phyloP scores from a whole-genome alignment of 495 filamentous ascomycete species.

The Annulohypoxylon nitens region DNA sequence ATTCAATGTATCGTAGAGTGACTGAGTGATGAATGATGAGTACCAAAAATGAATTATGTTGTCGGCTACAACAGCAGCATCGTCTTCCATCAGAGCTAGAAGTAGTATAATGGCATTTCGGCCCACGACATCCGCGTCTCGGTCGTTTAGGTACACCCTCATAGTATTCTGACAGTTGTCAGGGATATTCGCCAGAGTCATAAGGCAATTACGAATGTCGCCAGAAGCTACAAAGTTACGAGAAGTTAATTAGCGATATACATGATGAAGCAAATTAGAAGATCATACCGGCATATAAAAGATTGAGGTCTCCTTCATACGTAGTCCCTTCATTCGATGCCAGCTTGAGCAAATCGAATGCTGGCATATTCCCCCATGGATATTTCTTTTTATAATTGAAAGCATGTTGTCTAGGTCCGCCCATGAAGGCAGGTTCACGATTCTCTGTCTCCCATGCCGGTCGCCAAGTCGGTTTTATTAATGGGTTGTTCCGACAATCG shows the following conservation, averaged over 20 bases:
- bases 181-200: conserved; percentile 56
- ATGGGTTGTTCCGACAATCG: conserved; percentile 30
- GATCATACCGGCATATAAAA: conserved; percentile 61
- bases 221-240: conserved; percentile 56
- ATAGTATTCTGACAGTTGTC: conserved; percentile 41
- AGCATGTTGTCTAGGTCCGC: background rate
- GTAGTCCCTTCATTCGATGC: conserved; percentile 58
- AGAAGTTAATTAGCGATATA: background rate
- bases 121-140: conserved; percentile 59
- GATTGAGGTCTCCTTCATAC: conserved; percentile 48
- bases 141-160: conserved; percentile 59
- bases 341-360: conserved; percentile 60
- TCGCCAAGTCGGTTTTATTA: conserved; percentile 24
- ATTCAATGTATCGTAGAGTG: conserved; percentile 22
- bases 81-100: conserved; percentile 43
- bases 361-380: conserved; percentile 63
- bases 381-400: conserved; percentile 48
- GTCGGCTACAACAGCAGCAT: conserved; percentile 18
- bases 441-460: conserved; percentile 27
- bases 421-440: conserved; percentile 23
- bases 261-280: no score
- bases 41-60: conserved; percentile 44
- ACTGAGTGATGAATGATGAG: conserved; percentile 36
- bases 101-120: conserved; percentile 65
- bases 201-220: conserved; percentile 62